Base-by-base conservation (phyloP, 495 filamentous ascomycete genomes). In the Bathelium albidoporum region DNA sequence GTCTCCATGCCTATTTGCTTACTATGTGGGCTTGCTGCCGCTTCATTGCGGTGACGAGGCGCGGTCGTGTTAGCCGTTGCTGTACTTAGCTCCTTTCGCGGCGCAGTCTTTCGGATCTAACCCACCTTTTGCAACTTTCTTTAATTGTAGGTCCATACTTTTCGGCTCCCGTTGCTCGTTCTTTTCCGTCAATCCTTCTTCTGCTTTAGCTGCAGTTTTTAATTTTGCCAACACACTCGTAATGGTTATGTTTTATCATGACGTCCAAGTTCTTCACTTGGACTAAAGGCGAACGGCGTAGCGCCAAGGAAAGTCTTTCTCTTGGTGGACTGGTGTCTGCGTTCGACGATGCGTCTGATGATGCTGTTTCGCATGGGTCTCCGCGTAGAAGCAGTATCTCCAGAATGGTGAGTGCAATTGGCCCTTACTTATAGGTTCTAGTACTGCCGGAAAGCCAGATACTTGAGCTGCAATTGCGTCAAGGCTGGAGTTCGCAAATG, bases 251-350 rank as follows among this genome's bases (percentile, higher is more conserved):
- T 52, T 32, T 11, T 26, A 62, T 59, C 10, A 74, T 75, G 73
- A 68, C 71, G 4, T 70, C 72, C 44, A 73, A 72, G 55, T 71
- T 73, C 65, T 73, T 73, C 44, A 73, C 73, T 49, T 75, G 73
- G 73, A 71, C 73, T 29, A 75, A 75, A 59, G 71, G 71, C 29
- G 71, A 73, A 59, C 64, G 69, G 16, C 64, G 68, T 26, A 66
- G 67, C 32, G 60, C 64, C 0, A 16, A 65, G 10, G 71, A 67
- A 34, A 31, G 58, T 14, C 61, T 65, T 31, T 65, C 68, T 12
- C 60, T 67, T 4, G 64, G 67, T 26, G 64, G 62, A 1, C 20
- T 66, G 14, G 59, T 64, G 24, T 64, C 64, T n/a, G 65, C 65
- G 12, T 62, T 64, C 10, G 64, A 39, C 0, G 67, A 69, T 18